A percentile compares a stretch with the other conserved stretches of the same genome.
phyloP scores from a whole-genome alignment of 805 yeast genomes.

The Schizosaccharomyces lindneri region DNA sequence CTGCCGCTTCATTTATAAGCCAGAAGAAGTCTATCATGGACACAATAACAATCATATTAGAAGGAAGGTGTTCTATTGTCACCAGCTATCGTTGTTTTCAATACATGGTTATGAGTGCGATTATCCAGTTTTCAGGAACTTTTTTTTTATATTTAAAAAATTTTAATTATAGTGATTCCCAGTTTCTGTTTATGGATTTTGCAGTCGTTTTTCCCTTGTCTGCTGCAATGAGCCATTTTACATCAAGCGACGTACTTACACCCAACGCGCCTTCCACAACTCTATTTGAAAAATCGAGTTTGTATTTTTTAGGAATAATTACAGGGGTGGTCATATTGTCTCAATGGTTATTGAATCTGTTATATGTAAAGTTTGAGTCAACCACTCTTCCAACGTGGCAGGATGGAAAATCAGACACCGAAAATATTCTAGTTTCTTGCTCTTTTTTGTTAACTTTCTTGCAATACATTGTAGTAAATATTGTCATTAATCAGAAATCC shows the following conservation, averaged over 20 bases:
- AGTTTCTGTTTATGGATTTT: slow-evolving; percentile 78
- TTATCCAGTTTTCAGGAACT: slow-evolving; percentile 80
- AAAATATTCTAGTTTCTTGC: not conserved
- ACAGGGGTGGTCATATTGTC: not conserved
- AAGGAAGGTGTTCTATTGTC: slow-evolving; percentile 83
- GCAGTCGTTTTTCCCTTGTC: slow-evolving; percentile 83
- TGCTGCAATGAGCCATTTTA: slow-evolving; percentile 88
- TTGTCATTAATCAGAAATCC: not conserved
- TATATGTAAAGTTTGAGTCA: not conserved
- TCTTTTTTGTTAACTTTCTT: not conserved
- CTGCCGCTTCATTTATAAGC: slow-evolving; percentile 95
- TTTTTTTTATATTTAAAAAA: slow-evolving; percentile 68
- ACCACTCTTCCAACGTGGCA: not conserved
- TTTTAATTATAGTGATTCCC: slow-evolving; percentile 85
- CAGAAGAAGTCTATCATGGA: slow-evolving; percentile 75
- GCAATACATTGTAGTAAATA: not conserved
- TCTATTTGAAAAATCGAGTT: slow-evolving; percentile 19
- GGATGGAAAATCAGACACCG: not conserved
- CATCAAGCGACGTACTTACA: slow-evolving; percentile 36
- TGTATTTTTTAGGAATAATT: not conserved
- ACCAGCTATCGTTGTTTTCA: slow-evolving; percentile 93
- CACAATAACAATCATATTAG: slow-evolving; percentile 69
- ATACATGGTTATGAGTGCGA: slow-evolving; percentile 90
- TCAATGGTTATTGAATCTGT: not conserved
- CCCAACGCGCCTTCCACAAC: slow-evolving; percentile 79